Evolutionary conservation across 768 basidiomycete species (phyloP), one percentile per base, ranked within the genome.

Genomic region (Collybiopsis luxurians): DNA sequence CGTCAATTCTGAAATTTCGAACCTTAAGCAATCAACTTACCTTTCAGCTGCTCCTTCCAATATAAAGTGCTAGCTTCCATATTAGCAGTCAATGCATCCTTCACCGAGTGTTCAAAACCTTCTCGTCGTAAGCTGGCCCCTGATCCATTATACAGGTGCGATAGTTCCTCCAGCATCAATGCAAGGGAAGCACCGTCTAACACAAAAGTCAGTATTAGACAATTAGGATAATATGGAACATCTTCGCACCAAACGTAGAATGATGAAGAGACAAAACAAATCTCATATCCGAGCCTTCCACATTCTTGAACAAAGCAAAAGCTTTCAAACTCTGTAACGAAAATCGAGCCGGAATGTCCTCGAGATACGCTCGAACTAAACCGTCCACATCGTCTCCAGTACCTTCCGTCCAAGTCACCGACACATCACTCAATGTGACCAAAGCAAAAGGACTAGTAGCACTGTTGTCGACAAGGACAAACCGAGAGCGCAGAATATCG

Each of bases 121-220:
- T 42, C 54, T n/a, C 54, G 40, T 4, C 24, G 44, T 23, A 55
- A 28, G 9, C 2, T 23, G 6, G 24, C 43, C 12, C 19, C 43
- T n/a, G 44, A 23, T 24, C 24, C 44, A 19, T 27, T 47, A 36
- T 55, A 55, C 13, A 23, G 24, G 17, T 17, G 4, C 17, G 19
- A 28, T 4, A 55, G 19, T 40, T 55, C 54, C 26, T 55, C 54
- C 11, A 55, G 44, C 54, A 55, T 55, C 11, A 55, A 43, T 12
- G 54, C 54, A 23, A 55, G 28, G n/a, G 54, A 55, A 28, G 34
- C 54, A 30, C 54, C 54, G 43, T 55, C 54, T 55, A 30, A 23
- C 6, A 13, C n/a, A n/a, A n/a, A n/a, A 28, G 17, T 23, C 13
- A 24, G n/a, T 55, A 28, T 26, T n/a, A n/a, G n/a, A n/a, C n/a